Evolutionary conservation across 2,329 filamentous ascomycete species (phyloP), one percentile per base, ranked within the genome.

Genomic region (Colletotrichum magnum): DNA sequence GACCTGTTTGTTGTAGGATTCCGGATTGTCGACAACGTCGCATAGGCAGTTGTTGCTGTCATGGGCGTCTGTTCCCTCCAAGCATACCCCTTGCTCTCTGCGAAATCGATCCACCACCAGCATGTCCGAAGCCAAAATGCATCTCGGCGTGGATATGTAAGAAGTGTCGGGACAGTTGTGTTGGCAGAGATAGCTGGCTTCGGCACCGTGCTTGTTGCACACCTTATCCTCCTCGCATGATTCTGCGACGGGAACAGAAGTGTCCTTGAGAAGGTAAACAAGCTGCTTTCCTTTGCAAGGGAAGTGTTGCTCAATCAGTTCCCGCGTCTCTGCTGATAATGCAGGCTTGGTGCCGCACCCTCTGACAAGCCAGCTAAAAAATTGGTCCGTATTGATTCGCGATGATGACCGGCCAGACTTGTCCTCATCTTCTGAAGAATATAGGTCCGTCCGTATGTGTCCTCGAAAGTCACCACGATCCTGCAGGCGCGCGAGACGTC

Each of bases 121-220:
- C 43, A 86, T 86, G 71, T 88, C 85, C 10, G 47, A 50, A 3
- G 47, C n/a, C 9, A 50, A 10, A 18, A 50, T 6, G 12, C 21
- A 21, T 12, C 47, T 5, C 6, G 47, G 16, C n/a, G n/a, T 9
- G 6, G 7, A 18, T 21, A 21, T 50, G 16, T 24, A 3, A 12
- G n/a, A 10, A 21, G 47, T 18, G 13, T 18, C 47, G 21, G n/a
- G 13, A 2, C 28, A 32, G 28, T 32, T 7, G 28, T 32, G 2
- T 32, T 12, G 10, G 18, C n/a, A 12, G 47, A 50, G 47, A 50
- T 4, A 12, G 16, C 10, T 13, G 47, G 47, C 16, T 10, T 47
- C 15, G 13, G 43, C 15, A 18, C 28, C 12, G 16, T 43, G 41
- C 16, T 43, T 16, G 41, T 43, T 16, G 12, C 41, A 16, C 10